These are phyloP conservation scores for Blastobotrys proliferans DNA, from an alignment of 1,139 yeast species.

Conservation along the genomic window DNA sequence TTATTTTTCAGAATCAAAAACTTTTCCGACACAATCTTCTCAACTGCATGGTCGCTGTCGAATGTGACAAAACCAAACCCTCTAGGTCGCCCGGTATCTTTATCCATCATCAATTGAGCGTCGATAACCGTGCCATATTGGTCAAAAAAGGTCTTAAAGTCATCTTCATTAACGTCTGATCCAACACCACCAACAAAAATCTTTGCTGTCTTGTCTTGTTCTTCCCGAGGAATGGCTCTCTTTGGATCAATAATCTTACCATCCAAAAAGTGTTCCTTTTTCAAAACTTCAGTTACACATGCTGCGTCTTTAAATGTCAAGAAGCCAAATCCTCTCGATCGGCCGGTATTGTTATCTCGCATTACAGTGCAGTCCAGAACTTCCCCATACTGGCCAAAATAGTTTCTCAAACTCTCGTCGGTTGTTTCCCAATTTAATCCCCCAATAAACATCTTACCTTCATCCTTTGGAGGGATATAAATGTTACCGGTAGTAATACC, in stretches of 20 bases:
- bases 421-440: slow-evolving; percentile 99
- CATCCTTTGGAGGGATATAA: slow-evolving; percentile 41
- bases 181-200: slow-evolving; percentile 98
- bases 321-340: slow-evolving; percentile 96
- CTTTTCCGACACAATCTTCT: slow-evolving; percentile 79
- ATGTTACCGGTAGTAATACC: slow-evolving; percentile 40
- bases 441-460: slow-evolving; percentile 96
- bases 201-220: slow-evolving; percentile 95
- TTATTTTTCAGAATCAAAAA: slow-evolving; percentile 82
- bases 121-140: slow-evolving; percentile 92
- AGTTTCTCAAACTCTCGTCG: slow-evolving; percentile 68
- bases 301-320: slow-evolving; percentile 78
- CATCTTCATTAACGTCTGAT: slow-evolving; percentile 89
- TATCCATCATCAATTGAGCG: slow-evolving; percentile 96
- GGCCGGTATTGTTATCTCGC: slow-evolving; percentile 87
- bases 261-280: slow-evolving; percentile 84
- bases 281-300: slow-evolving; percentile 84
- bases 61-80: slow-evolving; percentile 98
- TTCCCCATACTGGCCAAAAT: slow-evolving; percentile 87
- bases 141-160: slow-evolving; percentile 81
- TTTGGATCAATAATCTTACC: slow-evolving; percentile 98
- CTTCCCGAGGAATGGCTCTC: slow-evolving; percentile 96
- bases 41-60: slow-evolving; percentile 95
- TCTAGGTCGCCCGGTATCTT: slow-evolving; percentile 95
- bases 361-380: slow-evolving; percentile 87